These are phyloP conservation scores for Microdochium trichocladiopsis DNA, from an alignment of 2,329 filamentous ascomycete species.

Conservation along the genomic window DNA sequence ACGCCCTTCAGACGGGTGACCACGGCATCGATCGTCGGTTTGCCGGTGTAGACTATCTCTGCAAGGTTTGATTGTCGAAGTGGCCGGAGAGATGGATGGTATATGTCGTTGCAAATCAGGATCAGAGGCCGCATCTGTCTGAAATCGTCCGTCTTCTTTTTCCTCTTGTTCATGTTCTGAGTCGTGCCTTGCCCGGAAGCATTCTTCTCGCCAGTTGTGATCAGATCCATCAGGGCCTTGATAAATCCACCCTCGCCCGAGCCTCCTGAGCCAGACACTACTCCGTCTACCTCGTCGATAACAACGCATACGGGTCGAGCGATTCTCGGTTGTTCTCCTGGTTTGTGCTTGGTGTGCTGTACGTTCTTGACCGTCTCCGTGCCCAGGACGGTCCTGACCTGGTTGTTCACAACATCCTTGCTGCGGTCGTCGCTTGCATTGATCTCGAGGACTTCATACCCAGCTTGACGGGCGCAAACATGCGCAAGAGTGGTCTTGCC, in stretches of 20 bases:
- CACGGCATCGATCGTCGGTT: constrained; percentile 80
- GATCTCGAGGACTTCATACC: constrained; percentile 94
- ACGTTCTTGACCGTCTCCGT: constrained; percentile 88
- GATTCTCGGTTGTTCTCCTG: constrained; percentile 55
- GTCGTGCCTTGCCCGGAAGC: constrained; percentile 24
- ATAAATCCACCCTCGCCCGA: constrained; percentile 91
- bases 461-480: constrained; percentile 89
- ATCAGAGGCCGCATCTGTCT: constrained; percentile 81
- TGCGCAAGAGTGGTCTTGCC: constrained; percentile 96
- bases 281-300: constrained; percentile 95
- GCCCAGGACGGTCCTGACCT: constrained; percentile 84
- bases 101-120: constrained; percentile 95
- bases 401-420: constrained; percentile 78
- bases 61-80: constrained; percentile 79
- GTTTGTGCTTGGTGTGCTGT: constrained; percentile 44
- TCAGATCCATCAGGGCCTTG: constrained; percentile 86
- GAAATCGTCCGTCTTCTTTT: constrained; percentile 80
- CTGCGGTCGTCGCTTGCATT: constrained; percentile 96
- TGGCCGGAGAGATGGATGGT: constrained; percentile 80
- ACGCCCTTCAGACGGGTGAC: constrained; percentile 73
- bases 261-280: constrained; percentile 69
- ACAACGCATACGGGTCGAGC: constrained; percentile 88
- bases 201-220: constrained; percentile 82
- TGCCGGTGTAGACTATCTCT: constrained; percentile 87
- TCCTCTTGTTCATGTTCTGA: constrained; percentile 35